phyloP scores from a whole-genome alignment of 768 basidiomycete genomes.

The Antrodiella citrinella region DNA sequence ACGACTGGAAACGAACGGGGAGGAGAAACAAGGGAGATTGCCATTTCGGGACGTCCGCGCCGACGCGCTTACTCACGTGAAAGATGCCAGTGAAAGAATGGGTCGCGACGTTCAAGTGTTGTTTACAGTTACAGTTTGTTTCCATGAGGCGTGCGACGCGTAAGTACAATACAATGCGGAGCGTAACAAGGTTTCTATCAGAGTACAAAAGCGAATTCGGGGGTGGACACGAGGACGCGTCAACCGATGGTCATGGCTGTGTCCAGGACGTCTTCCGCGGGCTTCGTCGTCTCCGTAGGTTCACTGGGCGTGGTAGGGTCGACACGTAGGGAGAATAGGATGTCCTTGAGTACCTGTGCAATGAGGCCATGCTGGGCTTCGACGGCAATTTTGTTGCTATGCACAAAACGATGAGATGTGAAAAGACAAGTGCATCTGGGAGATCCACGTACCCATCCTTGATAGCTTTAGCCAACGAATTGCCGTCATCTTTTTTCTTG shows the following conservation, averaged over 20 bases:
- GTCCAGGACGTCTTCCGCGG: constrained; percentile 25
- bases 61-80: background rate
- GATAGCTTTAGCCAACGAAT: constrained; percentile 79
- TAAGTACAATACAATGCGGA: constrained; percentile 1
- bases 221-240: background rate
- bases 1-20: background rate
- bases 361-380: constrained; percentile 94
- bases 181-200: background rate
- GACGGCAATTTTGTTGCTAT: constrained; percentile 78
- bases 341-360: constrained; percentile 87
- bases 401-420: background rate
- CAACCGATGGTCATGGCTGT: constrained; percentile 29
- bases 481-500: constrained; percentile 78
- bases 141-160: background rate
- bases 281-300: constrained; percentile 6
- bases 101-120: background rate
- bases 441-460: constrained; percentile 64
- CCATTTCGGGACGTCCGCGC: background rate
- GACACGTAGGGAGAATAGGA: constrained; percentile 66
- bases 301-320: constrained; percentile 2
- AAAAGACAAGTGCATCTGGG: background rate
- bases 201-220: background rate
- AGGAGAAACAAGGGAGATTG: background rate
- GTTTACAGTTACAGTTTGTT: background rate
- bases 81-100: background rate